Percentiles rank a stretch among this genome's conserved stretches.
Conservation (phyloP, 2,329 filamentous ascomycete species). For the Ophiostoma fasciatum region DNA sequence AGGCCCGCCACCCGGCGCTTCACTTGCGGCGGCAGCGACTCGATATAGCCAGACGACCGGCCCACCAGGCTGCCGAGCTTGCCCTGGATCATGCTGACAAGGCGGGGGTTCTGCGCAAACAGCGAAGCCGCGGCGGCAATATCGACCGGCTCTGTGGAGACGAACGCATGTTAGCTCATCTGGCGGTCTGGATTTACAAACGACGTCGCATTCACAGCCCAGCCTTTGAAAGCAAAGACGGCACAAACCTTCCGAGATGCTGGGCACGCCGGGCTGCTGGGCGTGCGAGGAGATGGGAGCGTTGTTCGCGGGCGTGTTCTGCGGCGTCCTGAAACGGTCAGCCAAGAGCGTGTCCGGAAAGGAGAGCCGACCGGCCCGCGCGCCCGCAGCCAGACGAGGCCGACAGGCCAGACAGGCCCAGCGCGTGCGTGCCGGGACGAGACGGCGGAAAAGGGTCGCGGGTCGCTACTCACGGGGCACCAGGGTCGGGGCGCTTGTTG, state of each 20-base stretch:
- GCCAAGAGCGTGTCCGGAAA: too few relatives aligned
- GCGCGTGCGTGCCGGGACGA: too few relatives aligned
- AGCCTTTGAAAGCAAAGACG: neutral
- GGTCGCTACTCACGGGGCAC: conserved; percentile 47
- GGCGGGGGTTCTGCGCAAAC: conserved; percentile 87
- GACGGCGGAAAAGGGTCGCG: too few relatives aligned
- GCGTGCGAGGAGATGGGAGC: conserved; percentile 96
- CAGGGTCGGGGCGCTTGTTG: conserved; percentile 43
- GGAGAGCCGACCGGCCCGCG: too few relatives aligned
- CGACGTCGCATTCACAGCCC: neutral
- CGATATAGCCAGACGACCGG: conserved; percentile 92
- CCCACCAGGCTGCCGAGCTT: conserved; percentile 88
- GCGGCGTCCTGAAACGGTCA: conserved; percentile 59
- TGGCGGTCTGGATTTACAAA: neutral
- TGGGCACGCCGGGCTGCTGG: conserved; percentile 83
- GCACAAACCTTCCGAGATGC: conserved; percentile 87
- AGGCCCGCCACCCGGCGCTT: conserved; percentile 87
- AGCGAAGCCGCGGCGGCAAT: conserved; percentile 75
- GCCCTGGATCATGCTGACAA: conserved; percentile 95
- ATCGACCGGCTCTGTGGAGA: conserved; percentile 73
- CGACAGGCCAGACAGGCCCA: too few relatives aligned
- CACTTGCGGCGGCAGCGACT: conserved; percentile 79
- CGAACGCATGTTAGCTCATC: conserved; percentile 3
- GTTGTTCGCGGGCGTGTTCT: conserved; percentile 92
- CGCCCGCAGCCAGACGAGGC: conserved; percentile 6